Percentiles rank a stretch among this genome's conserved stretches.
phyloP scores from a whole-genome alignment of 2,329 filamentous ascomycete species.

The Colletotrichum lindemuthianum region DNA sequence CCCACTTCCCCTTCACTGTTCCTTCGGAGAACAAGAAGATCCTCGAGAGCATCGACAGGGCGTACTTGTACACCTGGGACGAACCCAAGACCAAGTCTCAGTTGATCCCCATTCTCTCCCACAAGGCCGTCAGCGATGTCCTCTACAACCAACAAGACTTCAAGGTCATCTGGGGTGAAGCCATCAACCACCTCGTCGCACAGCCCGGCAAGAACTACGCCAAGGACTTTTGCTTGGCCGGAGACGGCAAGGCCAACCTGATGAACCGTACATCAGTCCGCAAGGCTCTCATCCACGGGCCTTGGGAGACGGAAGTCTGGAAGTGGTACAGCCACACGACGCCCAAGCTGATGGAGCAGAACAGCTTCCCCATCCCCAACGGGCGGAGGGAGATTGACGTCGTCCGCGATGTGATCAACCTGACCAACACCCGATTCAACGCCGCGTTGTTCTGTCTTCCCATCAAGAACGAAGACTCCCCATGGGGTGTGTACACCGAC shows the following conservation, averaged over 20 bases:
- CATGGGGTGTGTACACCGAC: conserved; percentile 64
- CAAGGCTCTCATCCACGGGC: conserved; percentile 47
- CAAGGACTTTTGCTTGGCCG: conserved; percentile 61
- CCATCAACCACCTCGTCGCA: conserved; percentile 63
- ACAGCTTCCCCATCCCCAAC: conserved; percentile 39
- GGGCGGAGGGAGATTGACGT: conserved; percentile 46
- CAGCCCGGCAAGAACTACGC: conserved; percentile 49
- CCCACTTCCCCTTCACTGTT: conserved; percentile 61
- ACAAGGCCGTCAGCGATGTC: conserved; percentile 62
- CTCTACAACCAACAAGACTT: conserved; percentile 64
- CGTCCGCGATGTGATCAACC: conserved; percentile 58
- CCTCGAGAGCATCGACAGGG: conserved; percentile 63
- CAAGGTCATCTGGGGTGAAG: conserved; percentile 67
- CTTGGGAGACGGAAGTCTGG: conserved; percentile 37
- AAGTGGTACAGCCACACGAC: conserved; percentile 39
- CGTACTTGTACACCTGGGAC: conserved; percentile 68
- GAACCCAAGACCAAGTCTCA: conserved; percentile 56
- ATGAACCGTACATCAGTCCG: conserved; percentile 53
- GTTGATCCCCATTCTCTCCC: conserved; percentile 61
- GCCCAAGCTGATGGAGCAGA: conserved; percentile 41
- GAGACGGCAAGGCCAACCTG: conserved; percentile 51
- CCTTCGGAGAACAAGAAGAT: conserved; percentile 66
- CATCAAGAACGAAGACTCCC: conserved; percentile 62
- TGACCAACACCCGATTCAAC: conserved; percentile 65
- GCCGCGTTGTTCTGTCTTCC: conserved; percentile 64